phyloP scores from a whole-genome alignment of 176 grass and related monocot genomes.

The Bonia amplexicaulis region DNA sequence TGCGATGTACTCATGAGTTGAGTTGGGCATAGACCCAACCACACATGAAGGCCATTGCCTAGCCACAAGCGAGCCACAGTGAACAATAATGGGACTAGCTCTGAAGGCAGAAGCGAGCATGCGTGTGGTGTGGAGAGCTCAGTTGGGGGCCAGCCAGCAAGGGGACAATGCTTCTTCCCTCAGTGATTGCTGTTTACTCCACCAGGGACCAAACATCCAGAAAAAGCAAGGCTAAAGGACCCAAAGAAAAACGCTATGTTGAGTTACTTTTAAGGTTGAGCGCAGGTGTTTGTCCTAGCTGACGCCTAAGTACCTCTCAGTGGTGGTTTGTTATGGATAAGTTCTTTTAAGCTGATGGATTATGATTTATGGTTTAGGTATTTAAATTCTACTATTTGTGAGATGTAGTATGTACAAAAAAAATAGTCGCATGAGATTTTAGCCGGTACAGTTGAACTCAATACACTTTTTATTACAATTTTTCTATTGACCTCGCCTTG shows the following conservation, averaged over 20 bases:
- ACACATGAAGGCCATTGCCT: constrained; percentile 38
- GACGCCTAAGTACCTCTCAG: constrained; percentile 1
- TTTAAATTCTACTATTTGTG: too few species aligned
- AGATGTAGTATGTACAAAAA: too few species aligned
- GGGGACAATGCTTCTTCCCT: constrained; percentile 53
- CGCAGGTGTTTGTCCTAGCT: constrained; percentile 47
- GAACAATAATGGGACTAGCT: constrained; percentile 17
- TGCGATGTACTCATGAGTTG: constrained; percentile 37
- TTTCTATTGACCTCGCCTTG: too few species aligned
- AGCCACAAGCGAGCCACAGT: constrained; percentile 13
- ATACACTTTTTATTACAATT: too few species aligned
- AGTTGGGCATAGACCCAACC: constrained; percentile 35
- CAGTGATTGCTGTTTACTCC: constrained; percentile 69
- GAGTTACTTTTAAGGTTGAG: constrained; percentile 52
- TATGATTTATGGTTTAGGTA: too few species aligned
- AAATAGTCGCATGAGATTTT: too few species aligned
- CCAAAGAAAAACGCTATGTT: constrained; percentile 36
- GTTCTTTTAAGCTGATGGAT: too few species aligned
- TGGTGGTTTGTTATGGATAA: neutral
- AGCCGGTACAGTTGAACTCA: too few species aligned
- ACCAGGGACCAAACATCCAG: constrained; percentile 42
- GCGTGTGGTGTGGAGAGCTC: constrained; percentile 31
- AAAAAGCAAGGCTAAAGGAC: constrained; percentile 28
- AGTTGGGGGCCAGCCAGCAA: constrained; percentile 27
- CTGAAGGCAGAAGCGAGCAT: constrained; percentile 23